Conservation (phyloP, 2,329 filamentous ascomycete species). For the Coleophoma eucalyptorum region DNA sequence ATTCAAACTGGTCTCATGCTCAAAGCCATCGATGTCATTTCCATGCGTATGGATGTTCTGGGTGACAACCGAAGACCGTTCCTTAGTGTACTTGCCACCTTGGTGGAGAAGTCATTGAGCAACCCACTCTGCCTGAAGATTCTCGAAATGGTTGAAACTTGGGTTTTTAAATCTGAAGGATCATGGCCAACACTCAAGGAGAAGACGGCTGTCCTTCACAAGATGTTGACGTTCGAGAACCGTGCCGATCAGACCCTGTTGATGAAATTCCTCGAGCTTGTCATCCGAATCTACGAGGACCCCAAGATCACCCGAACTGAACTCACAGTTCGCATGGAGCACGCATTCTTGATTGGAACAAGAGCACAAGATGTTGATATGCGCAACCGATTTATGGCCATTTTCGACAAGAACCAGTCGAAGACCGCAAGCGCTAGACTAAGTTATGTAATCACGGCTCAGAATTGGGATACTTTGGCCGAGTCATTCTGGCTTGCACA, state of each 20-base stretch:
- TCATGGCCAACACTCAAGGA: conserved; percentile 97
- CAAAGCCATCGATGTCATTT: conserved; percentile 91
- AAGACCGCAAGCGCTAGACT: conserved; percentile 85
- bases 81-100: conserved; percentile 86
- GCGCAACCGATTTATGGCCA: conserved; percentile 93
- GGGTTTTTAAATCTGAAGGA: conserved; percentile 94
- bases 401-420: conserved; percentile 94
- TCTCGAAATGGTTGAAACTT: conserved; percentile 86
- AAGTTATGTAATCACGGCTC: conserved; percentile 82
- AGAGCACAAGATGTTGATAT: conserved; percentile 92
- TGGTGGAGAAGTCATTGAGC: conserved; percentile 93
- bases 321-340: conserved; percentile 93
- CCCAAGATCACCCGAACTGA: conserved; percentile 93
- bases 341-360: conserved; percentile 95
- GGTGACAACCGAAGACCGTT: conserved; percentile 90
- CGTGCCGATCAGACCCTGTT: conserved; percentile 79
- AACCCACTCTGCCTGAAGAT: conserved; percentile 87
- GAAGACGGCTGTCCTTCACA: conserved; percentile 97
- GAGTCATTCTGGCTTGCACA: conserved; percentile 98
- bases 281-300: conserved; percentile 97
- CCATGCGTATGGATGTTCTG: conserved; percentile 86
- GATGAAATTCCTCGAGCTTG: conserved; percentile 89
- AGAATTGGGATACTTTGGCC: conserved; percentile 94
- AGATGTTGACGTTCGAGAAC: conserved; percentile 95
- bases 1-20: conserved; percentile 89